These are phyloP conservation scores for Botryobasidium botryosum DNA, from an alignment of 768 basidiomycete genomes.

Conservation along the genomic window DNA sequence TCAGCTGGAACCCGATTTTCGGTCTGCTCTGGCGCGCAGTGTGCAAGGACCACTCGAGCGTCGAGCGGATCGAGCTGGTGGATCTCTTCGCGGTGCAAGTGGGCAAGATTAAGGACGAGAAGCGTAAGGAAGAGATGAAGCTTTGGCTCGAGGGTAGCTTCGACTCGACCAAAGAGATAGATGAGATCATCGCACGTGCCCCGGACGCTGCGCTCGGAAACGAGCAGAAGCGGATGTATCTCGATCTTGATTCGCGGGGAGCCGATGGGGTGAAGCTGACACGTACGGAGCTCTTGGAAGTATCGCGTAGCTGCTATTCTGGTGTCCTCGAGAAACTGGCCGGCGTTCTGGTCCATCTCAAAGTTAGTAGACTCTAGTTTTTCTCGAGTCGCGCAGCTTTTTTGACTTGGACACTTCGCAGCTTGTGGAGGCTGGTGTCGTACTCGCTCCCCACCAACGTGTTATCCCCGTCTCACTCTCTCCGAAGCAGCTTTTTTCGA, in stretches of 20 bases:
- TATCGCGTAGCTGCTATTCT: conserved; percentile 17
- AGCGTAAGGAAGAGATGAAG: conserved; percentile 13
- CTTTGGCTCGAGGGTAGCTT: conserved; percentile 19
- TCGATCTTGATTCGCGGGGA: conserved; percentile 17
- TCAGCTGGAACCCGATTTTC: conserved; percentile 19
- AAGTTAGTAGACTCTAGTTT: conserved; percentile 12
- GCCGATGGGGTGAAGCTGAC: conserved; percentile 15
- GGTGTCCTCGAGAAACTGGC: conserved; percentile 17
- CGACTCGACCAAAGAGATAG: conserved; percentile 18
- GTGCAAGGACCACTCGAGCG: conserved; percentile 12
- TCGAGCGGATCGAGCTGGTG: conserved; percentile 13
- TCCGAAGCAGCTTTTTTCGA: conserved; percentile 14
- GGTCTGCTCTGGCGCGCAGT: conserved; percentile 21
- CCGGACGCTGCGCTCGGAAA: conserved; percentile 6
- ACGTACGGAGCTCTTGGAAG: conserved; percentile 18
- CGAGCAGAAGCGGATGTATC: conserved; percentile 15
- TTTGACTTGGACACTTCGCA: no score
- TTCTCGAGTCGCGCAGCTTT: no score
- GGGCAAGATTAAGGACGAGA: conserved; percentile 13
- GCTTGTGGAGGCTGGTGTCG: conserved; percentile 16
- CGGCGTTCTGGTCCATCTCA: conserved; percentile 17
- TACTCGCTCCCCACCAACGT: conserved; percentile 15
- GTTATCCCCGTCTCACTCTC: conserved; percentile 15
- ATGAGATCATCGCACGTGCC: conserved; percentile 14
- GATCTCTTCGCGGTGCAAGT: conserved; percentile 15